Evolutionary conservation across 495 filamentous ascomycete species (phyloP).

Genomic region (Hyphodiscus hymeniophilus): DNA sequence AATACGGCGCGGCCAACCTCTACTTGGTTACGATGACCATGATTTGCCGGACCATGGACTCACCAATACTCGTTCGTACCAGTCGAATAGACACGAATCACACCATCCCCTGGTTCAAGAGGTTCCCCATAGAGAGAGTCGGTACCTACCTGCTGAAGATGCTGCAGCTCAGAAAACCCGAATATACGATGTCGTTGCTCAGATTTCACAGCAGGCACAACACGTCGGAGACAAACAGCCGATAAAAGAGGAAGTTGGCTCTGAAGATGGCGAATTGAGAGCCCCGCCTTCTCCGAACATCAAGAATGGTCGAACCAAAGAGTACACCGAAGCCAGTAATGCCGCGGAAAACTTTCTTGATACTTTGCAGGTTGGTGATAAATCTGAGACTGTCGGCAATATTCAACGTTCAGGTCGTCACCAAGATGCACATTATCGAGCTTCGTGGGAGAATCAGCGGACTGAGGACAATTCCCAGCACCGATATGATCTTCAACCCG

Average conservation of each 20-base stretch:
- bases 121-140: background rate
- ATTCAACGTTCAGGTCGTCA: constrained; percentile 19
- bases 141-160: constrained; percentile 6
- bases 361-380: constrained; percentile 27
- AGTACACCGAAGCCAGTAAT: constrained; percentile 19
- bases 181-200: constrained; percentile 16
- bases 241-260: constrained; percentile 15
- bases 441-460: constrained; percentile 27
- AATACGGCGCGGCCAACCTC: constrained; percentile 6
- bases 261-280: constrained; percentile 25
- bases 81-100: constrained; percentile 4
- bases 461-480: constrained; percentile 9
- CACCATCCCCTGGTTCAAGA: background rate
- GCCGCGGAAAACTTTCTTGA: constrained; percentile 36
- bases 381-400: background rate
- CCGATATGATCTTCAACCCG: constrained; percentile 4
- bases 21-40: constrained; percentile 5
- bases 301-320: background rate
- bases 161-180: constrained; percentile 9
- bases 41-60: constrained; percentile 8
- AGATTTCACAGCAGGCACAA: constrained; percentile 19
- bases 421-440: constrained; percentile 22
- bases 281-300: constrained; percentile 11
- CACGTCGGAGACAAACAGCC: constrained; percentile 13
- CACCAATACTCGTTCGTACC: constrained; percentile 5